phyloP scores from a whole-genome alignment of 306 rosid species.

The Prunus salicina region DNA sequence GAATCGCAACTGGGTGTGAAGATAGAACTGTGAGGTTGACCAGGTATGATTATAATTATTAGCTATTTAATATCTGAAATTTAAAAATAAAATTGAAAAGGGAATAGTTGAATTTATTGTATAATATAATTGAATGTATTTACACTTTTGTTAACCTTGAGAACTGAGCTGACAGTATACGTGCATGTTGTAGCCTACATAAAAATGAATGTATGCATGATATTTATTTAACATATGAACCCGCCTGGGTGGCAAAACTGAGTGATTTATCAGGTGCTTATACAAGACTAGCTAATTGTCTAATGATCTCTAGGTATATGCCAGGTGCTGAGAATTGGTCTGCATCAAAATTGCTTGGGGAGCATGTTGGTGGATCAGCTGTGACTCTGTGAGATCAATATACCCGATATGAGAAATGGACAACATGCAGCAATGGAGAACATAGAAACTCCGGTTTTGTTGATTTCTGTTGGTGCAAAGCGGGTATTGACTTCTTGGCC shows the following conservation, averaged over 20 bases:
- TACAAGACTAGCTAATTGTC: constrained; percentile 3
- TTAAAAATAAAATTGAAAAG: background rate
- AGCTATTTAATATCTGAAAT: constrained; percentile 5
- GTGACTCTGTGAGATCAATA: constrained; percentile 88
- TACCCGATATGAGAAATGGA: constrained; percentile 24
- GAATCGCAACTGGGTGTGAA: constrained; percentile 92
- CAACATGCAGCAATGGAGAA: constrained; percentile 29
- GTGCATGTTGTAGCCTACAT: background rate
- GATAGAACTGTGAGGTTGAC: constrained; percentile 97
- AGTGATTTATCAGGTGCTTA: background rate
- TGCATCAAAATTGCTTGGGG: constrained; percentile 84
- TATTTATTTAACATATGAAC: background rate
- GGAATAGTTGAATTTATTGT: background rate
- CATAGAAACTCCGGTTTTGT: constrained; percentile 50
- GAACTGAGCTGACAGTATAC: background rate
- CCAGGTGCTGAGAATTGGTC: constrained; percentile 69
- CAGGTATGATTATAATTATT: constrained; percentile 47
- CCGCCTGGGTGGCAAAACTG: background rate
- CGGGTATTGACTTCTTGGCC: constrained; percentile 93
- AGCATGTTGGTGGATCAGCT: constrained; percentile 98
- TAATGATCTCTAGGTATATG: constrained; percentile 57
- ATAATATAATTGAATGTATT: background rate
- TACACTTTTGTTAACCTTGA: background rate
- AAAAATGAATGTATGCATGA: too few relatives aligned
- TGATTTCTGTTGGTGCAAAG: constrained; percentile 95